Conservation (phyloP, 345 rosid species). For the Lepidium didymum region DNA sequence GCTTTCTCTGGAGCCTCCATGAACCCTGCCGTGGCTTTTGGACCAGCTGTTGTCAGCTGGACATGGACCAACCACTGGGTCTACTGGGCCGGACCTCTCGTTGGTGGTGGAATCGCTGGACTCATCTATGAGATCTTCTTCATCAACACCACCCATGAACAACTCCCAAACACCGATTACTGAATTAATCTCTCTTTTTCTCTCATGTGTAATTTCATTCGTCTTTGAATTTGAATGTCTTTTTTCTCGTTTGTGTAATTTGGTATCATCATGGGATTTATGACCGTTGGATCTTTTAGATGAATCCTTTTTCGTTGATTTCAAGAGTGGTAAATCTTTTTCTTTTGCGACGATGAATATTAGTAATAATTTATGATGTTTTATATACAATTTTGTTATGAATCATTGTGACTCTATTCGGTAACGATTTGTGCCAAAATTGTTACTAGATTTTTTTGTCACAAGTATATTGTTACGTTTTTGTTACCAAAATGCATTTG, state of each 20-base stretch:
- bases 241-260: background rate
- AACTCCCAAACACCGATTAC: constrained; percentile 70
- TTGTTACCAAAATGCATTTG: too few species aligned
- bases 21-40: constrained; percentile 96
- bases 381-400: too few species aligned
- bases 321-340: background rate
- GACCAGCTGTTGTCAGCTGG: constrained; percentile 96
- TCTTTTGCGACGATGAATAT: too few species aligned
- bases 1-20: constrained; percentile 92
- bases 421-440: too few species aligned
- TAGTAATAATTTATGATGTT: too few species aligned
- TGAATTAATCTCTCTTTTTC: constrained; percentile 21
- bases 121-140: constrained; percentile 66
- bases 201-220: constrained; percentile 13
- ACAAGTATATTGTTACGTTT: too few species aligned
- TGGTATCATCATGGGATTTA: background rate
- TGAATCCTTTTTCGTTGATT: constrained; percentile 5
- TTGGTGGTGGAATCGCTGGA: constrained; percentile 85
- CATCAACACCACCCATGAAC: constrained; percentile 52
- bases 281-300: constrained; percentile 16
- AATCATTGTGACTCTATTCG: too few species aligned
- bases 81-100: constrained; percentile 86
- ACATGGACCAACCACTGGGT: constrained; percentile 83
- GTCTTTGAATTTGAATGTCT: background rate
- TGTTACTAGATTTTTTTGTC: too few species aligned